Evolutionary conservation across 208 protist genomes (phyloP).

Genomic region (Leishmania lainsoni): DNA sequence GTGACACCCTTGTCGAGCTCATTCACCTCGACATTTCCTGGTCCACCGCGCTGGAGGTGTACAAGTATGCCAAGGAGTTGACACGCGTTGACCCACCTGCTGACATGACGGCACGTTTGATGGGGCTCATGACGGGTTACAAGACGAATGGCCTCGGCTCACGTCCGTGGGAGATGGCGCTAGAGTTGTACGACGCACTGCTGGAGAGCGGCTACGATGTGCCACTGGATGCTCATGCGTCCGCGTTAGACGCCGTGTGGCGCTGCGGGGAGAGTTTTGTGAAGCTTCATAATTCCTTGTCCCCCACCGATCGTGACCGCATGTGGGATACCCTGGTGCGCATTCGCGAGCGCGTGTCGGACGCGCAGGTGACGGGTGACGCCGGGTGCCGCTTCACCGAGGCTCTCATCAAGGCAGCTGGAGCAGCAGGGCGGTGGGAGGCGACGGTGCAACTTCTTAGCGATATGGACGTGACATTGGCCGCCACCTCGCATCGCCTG

Average conservation of each 20-base stretch:
- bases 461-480: constrained; percentile 45
- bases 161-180: constrained; percentile 64
- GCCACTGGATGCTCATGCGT: constrained; percentile 61
- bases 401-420: constrained; percentile 64
- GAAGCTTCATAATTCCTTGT: constrained; percentile 31
- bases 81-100: constrained; percentile 39
- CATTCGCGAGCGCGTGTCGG: constrained; percentile 34
- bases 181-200: constrained; percentile 55
- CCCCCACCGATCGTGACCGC: constrained; percentile 25
- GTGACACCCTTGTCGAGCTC: constrained; percentile 53
- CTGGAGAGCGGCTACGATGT: constrained; percentile 55
- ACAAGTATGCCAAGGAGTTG: constrained; percentile 37
- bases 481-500: constrained; percentile 48
- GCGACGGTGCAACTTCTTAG: constrained; percentile 51
- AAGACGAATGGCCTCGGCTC: constrained; percentile 64
- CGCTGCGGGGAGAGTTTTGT: constrained; percentile 70
- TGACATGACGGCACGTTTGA: constrained; percentile 71
- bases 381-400: constrained; percentile 80
- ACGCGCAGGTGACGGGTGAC: constrained; percentile 57
- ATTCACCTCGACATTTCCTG: constrained; percentile 80
- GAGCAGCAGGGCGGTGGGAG: constrained; percentile 61
- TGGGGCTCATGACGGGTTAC: constrained; percentile 84
- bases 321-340: constrained; percentile 40
- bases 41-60: constrained; percentile 57
- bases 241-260: constrained; percentile 85